Evolutionary conservation across 208 protist species (phyloP).

Genomic region (Trypanosoma cruzi): DNA sequence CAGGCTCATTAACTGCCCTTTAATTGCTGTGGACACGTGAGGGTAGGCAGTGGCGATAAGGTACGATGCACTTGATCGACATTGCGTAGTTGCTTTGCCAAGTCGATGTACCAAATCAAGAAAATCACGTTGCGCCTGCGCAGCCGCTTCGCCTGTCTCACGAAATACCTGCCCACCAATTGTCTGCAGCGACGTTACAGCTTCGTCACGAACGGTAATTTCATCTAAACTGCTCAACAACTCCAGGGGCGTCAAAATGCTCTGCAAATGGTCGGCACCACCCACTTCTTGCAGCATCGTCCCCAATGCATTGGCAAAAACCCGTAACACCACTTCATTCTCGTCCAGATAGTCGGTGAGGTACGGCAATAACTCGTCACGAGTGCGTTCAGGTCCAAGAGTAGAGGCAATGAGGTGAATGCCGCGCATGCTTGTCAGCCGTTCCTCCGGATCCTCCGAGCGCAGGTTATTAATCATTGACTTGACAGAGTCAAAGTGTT

Average conservation of each 20-base stretch:
- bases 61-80: conserved; percentile 93
- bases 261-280: conserved; percentile 88
- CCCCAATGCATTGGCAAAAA: conserved; percentile 97
- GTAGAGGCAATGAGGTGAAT: conserved; percentile 97
- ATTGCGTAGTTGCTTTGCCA: conserved; percentile 94
- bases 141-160: conserved; percentile 19
- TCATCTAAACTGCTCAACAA: conserved; percentile 97
- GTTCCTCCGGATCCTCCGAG: conserved; percentile 95
- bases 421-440: conserved; percentile 96
- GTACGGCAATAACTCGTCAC: conserved; percentile 97
- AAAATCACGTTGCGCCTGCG: conserved; percentile 84
- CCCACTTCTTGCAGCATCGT: conserved; percentile 97
- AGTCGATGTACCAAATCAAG: conserved; percentile 89
- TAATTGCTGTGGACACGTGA: conserved; percentile 38
- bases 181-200: conserved; percentile 77
- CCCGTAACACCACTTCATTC: conserved; percentile 98
- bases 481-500: conserved; percentile 95
- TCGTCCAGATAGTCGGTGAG: conserved; percentile 98
- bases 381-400: conserved; percentile 95
- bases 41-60: conserved; percentile 94
- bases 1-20: conserved; percentile 60
- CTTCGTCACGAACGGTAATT: conserved; percentile 97
- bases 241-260: conserved; percentile 95
- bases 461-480: conserved; percentile 97
- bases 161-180: conserved; percentile 76